phyloP scores from a whole-genome alignment of 768 basidiomycete genomes.

The Sporobolomyces phaffii region DNA sequence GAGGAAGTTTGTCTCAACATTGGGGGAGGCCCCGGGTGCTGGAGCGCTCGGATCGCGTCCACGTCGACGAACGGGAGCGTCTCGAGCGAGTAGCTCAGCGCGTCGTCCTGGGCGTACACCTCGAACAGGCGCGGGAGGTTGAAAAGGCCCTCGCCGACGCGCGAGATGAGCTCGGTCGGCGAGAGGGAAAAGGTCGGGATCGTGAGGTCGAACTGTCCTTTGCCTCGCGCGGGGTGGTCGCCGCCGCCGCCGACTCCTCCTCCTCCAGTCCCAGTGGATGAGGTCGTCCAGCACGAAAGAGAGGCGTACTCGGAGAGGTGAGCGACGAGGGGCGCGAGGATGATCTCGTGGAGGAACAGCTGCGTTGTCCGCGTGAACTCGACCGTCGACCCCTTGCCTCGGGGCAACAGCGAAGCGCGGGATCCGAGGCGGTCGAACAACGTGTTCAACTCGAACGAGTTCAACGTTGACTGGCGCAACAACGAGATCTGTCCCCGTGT shows the following conservation, averaged over 20 bases:
- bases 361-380: slow-evolving; percentile 57
- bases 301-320: slow-evolving; percentile 67
- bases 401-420: slow-evolving; percentile 33
- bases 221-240: slow-evolving; percentile 50
- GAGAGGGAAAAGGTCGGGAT: slow-evolving; percentile 90
- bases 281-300: slow-evolving; percentile 59
- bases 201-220: slow-evolving; percentile 52
- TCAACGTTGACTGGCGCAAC: slow-evolving; percentile 77
- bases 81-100: slow-evolving; percentile 76
- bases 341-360: slow-evolving; percentile 67
- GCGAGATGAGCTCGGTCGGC: slow-evolving; percentile 79
- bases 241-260: too few species aligned
- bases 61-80: slow-evolving; percentile 67
- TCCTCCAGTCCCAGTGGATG: too few species aligned
- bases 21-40: background rate
- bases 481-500: slow-evolving; percentile 60
- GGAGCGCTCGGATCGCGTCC: slow-evolving; percentile 46
- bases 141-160: slow-evolving; percentile 85
- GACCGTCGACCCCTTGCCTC: slow-evolving; percentile 27
- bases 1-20: slow-evolving; percentile 6
- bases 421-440: too few species aligned
- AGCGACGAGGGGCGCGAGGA: slow-evolving; percentile 71
- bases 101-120: slow-evolving; percentile 80
- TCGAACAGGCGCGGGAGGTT: slow-evolving; percentile 91
- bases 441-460: slow-evolving; percentile 66